phyloP scores from a whole-genome alignment of 345 rosid genomes.

The Erodium maritimum region DNA sequence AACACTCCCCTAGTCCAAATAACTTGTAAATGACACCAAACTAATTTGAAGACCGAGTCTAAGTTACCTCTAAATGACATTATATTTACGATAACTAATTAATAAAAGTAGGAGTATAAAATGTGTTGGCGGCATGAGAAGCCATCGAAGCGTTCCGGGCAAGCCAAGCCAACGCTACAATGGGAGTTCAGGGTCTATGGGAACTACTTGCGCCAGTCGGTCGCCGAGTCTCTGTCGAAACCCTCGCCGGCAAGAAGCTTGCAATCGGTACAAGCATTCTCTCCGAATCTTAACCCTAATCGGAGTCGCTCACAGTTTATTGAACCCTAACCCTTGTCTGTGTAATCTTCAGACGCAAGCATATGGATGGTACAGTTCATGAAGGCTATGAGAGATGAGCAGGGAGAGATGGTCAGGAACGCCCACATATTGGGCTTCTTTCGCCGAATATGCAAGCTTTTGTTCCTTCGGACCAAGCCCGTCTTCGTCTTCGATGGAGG shows the following conservation, averaged over 20 bases:
- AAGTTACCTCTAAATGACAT: too few species aligned
- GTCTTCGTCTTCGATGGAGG: slow-evolving; percentile 91
- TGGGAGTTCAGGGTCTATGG: slow-evolving; percentile 80
- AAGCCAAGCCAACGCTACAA: slow-evolving; percentile 10
- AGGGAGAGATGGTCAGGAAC: slow-evolving; percentile 83
- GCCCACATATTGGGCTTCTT: slow-evolving; percentile 90
- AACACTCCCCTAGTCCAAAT: too few species aligned
- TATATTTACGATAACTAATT: too few species aligned
- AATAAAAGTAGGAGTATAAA: too few species aligned
- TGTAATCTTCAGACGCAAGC: slow-evolving; percentile 56
- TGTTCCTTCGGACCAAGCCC: slow-evolving; percentile 72
- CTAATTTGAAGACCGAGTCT: too few species aligned
- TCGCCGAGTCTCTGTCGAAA: slow-evolving; percentile 92
- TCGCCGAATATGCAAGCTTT: slow-evolving; percentile 82
- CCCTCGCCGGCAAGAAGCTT: slow-evolving; percentile 70
- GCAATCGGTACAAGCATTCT: slow-evolving; percentile 48
- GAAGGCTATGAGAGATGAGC: slow-evolving; percentile 96
- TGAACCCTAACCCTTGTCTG: not conserved
- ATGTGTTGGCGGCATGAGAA: too few species aligned
- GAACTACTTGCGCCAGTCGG: slow-evolving; percentile 86
- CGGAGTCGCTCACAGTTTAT: not conserved
- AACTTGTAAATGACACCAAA: too few species aligned
- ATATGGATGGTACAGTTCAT: slow-evolving; percentile 97
- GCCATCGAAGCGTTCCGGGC: too few species aligned
- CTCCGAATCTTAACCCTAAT: slow-evolving; percentile 9